Base-by-base conservation (phyloP, 2,329 filamentous ascomycete species). In the Calonectria crousiana region DNA sequence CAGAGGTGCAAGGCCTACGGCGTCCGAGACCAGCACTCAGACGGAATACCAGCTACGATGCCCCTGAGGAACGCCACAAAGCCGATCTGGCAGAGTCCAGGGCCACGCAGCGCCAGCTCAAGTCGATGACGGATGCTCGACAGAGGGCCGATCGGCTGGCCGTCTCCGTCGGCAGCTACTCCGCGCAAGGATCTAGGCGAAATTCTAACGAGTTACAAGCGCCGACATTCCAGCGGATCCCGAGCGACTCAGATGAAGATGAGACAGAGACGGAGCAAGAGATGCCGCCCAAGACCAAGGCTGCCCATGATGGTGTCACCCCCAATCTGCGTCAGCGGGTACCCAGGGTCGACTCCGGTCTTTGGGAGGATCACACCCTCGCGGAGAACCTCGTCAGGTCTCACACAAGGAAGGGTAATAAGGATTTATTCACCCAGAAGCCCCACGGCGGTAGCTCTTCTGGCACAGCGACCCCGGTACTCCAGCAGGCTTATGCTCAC, bases 401-500 rank as follows among this genome's bases (percentile, higher is more conserved):
- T 66, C 83, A 86, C 64, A 81, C 78, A 10, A 79, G 74, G 20
- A 82, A 79, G 69, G 79, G 81, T 51, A 82, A 80, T 71, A 79
- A 71, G 30, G 81, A 84, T 71, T 72, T 85, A 16, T 84, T 83
- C 75, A 79, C 82, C 26, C 78, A 80, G 13, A 79, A 77, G 30
- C 73, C 77, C 23, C 73, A 74, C 10, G 81, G 78, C 18, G 71
- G 78, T 16, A 72, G 67, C 13, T 76, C 79, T 20, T 86, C 85
- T 44, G 84, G 85, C 53, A 84, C 83, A 11, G 81, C 80, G 6
- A 87, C 85, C 2, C 85, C 85, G 0, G 77, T 84, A 13, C 76
- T 81, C 23, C 87, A 90, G 53, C 87, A 89, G 28, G 89, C 91
- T 53, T 89, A 91, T 71, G 81, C 80, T 18, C 83, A 86, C 58